A percentile compares a stretch with the other conserved stretches of the same genome.
Evolutionary conservation across 2,329 filamentous ascomycete species (phyloP).

Genomic region (Xylaria sp.): DNA sequence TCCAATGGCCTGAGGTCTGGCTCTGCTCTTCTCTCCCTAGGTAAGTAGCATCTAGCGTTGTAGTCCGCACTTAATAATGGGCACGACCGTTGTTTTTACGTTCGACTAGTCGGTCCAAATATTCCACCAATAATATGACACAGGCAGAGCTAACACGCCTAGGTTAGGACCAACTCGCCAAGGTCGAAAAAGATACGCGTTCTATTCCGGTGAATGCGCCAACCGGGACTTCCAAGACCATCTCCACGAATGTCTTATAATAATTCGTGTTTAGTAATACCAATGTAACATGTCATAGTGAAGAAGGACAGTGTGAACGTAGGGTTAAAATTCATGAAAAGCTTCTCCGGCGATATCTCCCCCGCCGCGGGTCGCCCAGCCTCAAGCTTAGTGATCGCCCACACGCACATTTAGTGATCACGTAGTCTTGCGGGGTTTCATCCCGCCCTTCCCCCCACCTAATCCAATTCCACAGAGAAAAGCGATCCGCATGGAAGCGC

Average conservation of each 20-base stretch:
- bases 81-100: conserved; percentile 27
- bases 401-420: background rate
- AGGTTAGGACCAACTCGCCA: background rate
- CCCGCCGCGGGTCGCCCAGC: background rate
- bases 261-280: background rate
- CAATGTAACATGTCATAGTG: too few species aligned
- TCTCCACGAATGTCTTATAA: conserved; percentile 13
- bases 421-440: conserved; percentile 31
- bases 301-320: too few species aligned
- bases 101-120: conserved; percentile 47
- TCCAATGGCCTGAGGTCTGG: conserved; percentile 13
- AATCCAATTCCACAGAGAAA: conserved; percentile 70
- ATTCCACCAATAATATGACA: conserved; percentile 52
- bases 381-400: background rate
- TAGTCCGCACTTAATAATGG: conserved; percentile 27
- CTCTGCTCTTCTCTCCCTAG: conserved; percentile 7
- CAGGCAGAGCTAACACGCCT: background rate
- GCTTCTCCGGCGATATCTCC: conserved; percentile 7
- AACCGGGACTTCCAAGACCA: conserved; percentile 1
- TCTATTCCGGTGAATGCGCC: background rate
- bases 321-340: conserved; percentile 2
- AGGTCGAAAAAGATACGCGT: conserved; percentile 30
- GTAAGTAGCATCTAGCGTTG: background rate
- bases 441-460: conserved; percentile 36
- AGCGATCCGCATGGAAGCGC: conserved; percentile 67